Evolutionary conservation across 441 rosid species (phyloP).

Genomic region (Aleurites moluccanus): DNA sequence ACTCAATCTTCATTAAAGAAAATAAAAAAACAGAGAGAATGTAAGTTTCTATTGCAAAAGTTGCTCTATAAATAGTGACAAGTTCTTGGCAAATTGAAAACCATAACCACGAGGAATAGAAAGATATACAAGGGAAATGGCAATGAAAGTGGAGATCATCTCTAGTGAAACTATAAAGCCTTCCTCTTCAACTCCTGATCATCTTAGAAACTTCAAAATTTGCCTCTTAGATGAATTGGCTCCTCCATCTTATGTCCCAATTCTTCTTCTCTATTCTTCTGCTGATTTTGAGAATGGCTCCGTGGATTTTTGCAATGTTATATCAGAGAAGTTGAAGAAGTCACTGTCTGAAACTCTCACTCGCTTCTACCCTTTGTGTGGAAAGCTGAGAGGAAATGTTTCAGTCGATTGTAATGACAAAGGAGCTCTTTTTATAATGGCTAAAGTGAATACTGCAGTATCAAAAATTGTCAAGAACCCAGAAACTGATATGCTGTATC

Average conservation of each 20-base stretch:
- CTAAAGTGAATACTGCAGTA: constrained; percentile 24
- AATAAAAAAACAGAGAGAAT: background rate
- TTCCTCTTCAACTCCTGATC: constrained; percentile 28
- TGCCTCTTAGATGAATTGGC: constrained; percentile 36
- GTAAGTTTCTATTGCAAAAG: background rate
- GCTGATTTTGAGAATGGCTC: background rate
- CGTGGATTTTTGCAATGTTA: background rate
- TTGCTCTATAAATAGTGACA: background rate
- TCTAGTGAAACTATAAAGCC: constrained; percentile 32
- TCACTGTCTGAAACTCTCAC: constrained; percentile 20
- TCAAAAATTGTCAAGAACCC: constrained; percentile 29
- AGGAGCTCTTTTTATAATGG: constrained; percentile 27
- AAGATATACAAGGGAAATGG: background rate
- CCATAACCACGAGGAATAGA: background rate
- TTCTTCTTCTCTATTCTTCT: constrained; percentile 26
- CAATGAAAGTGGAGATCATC: constrained; percentile 27
- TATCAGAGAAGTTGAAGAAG: constrained; percentile 12
- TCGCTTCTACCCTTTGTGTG: constrained; percentile 19
- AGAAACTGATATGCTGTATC: constrained; percentile 16
- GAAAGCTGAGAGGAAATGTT: constrained; percentile 13
- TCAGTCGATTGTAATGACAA: constrained; percentile 26
- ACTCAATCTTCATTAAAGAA: background rate
- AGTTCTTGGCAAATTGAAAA: background rate
- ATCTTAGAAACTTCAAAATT: constrained; percentile 28
- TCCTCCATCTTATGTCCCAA: constrained; percentile 28